A percentile compares a stretch with the other conserved stretches of the same genome.
Evolutionary conservation across 1,284 basidiomycete species (phyloP).

Genomic region (Boletus semigastroideus): DNA sequence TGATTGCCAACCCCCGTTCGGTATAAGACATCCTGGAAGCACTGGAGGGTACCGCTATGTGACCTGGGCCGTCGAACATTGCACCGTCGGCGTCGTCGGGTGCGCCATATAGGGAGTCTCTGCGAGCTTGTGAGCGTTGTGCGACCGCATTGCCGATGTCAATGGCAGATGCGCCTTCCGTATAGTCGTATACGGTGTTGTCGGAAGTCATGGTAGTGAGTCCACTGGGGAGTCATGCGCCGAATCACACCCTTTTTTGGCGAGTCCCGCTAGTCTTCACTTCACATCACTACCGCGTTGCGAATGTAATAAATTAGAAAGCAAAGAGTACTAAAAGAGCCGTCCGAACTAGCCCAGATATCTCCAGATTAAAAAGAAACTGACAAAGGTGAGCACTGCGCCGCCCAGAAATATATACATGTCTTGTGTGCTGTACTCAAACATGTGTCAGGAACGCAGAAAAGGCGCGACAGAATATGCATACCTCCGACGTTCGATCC

Average conservation of each 20-base stretch:
- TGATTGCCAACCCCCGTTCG: constrained; percentile 39
- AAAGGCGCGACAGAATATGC: not conserved
- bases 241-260: constrained; percentile 14
- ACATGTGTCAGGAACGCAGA: constrained; percentile 14
- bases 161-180: constrained; percentile 75
- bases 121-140: constrained; percentile 49
- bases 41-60: constrained; percentile 70
- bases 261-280: not conserved
- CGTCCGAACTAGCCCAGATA: constrained; percentile 69
- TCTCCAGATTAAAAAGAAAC: constrained; percentile 87
- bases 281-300: not conserved
- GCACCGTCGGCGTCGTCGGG: constrained; percentile 53
- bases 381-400: constrained; percentile 83
- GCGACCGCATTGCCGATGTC: constrained; percentile 64
- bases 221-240: no score
- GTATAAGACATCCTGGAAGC: constrained; percentile 73
- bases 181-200: constrained; percentile 58
- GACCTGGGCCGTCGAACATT: constrained; percentile 77
- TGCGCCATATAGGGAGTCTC: constrained; percentile 61
- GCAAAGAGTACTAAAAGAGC: constrained; percentile 1
- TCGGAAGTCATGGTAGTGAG: no score
- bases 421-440: constrained; percentile 73
- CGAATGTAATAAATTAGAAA: not conserved
- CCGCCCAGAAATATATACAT: constrained; percentile 89
- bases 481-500: constrained; percentile 90